These are phyloP conservation scores for Fusarium keratoplasticum DNA, from an alignment of 2,329 filamentous ascomycete species.

Conservation along the genomic window DNA sequence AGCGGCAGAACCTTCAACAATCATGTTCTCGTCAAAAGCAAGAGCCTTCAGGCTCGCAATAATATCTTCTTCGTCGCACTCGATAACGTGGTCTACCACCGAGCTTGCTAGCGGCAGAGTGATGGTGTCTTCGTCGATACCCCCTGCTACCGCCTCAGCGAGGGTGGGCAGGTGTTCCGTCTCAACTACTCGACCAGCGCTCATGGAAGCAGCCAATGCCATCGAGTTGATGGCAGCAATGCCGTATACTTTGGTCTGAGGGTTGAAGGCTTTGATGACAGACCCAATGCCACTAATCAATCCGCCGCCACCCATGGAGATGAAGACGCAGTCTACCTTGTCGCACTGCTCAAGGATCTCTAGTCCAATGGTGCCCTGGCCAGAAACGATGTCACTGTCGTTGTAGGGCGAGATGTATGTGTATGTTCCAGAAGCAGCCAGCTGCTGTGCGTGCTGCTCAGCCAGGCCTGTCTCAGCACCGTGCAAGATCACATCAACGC, in stretches of 20 bases:
- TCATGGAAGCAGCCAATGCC: constrained; percentile 37
- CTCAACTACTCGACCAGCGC: constrained; percentile 31
- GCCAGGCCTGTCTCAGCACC: constrained; percentile 36
- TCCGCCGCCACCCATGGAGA: constrained; percentile 41
- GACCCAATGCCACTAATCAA: constrained; percentile 41
- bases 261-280: constrained; percentile 40
- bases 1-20: constrained; percentile 40
- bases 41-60: constrained; percentile 20
- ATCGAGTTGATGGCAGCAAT: constrained; percentile 37
- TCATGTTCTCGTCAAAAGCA: constrained; percentile 40
- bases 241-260: constrained; percentile 31
- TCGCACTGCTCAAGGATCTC: constrained; percentile 38
- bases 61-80: constrained; percentile 35
- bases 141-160: constrained; percentile 41
- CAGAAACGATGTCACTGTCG: constrained; percentile 22
- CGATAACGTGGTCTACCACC: constrained; percentile 38
- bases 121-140: constrained; percentile 39
- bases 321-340: constrained; percentile 36
- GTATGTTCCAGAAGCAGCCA: constrained; percentile 34
- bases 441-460: constrained; percentile 37
- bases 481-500: constrained; percentile 35
- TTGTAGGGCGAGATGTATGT: constrained; percentile 43
- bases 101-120: constrained; percentile 33
- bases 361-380: background rate
- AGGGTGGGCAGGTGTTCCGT: constrained; percentile 38